Base-by-base conservation (phyloP, 345 rosid species). In the Barbarea vulgaris region DNA sequence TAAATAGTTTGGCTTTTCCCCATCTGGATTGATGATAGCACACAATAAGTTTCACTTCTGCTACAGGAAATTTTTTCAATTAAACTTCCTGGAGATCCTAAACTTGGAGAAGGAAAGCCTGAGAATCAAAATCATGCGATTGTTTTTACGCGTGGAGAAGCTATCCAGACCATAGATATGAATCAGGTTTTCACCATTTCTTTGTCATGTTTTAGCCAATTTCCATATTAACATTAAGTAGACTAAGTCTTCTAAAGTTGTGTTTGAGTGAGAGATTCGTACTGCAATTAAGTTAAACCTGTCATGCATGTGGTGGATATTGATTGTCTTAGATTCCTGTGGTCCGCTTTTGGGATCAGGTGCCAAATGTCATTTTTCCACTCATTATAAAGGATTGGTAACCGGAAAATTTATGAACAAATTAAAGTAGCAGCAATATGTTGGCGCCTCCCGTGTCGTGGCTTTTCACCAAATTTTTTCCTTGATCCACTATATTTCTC, bases 61-160 rank as follows among this genome's bases (percentile, higher is more conserved):
- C 44, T 75, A 52, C 72, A 95, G 99, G 99, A 95, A 83, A 80
- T 95, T 67, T 95, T 80, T 85, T 92, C 97, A 18, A 89, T 95
- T 63, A 91, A 86, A 85, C 96, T 94, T 83, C 98, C 98, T 13
- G 97, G 98, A 70, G 86, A 91, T 78, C 98, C 98, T 33, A 94
- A 91, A 81, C 96, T 94, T 77, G 98, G 98, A 52, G 98, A 94
- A 84, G 98, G 98, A 76, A 94, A 94, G 81, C 98, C 98, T 64
- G 98, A 94, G 80, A 94, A 94, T 80, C 98, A 94, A 85, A 94
- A 94, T 70, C 98, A 94, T 84, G 96, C 98, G 9, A 87, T 94
- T 18, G 64, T 94, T 67, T 94, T 94, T 81, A 94, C 98, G 46
- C 97, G 98, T 6, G 98, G 98, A 50, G 91, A 94, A 81, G 98